A percentile compares a stretch with the other conserved stretches of the same genome.
Conservation (phyloP, 495 filamentous ascomycete genomes). For the Tuber borchii region DNA sequence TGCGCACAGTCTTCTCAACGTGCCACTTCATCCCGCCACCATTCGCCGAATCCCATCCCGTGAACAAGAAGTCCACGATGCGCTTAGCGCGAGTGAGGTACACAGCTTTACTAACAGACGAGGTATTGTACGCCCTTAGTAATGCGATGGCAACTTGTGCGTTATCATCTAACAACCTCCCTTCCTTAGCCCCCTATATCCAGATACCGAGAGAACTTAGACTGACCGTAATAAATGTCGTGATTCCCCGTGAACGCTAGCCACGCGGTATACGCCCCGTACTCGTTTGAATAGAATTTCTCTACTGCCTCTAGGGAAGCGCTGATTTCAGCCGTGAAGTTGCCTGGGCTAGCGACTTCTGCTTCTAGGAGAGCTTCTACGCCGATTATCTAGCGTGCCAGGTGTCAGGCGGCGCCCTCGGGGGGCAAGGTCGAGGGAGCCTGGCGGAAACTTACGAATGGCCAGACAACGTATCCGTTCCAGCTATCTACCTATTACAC, state of each 20-base stretch:
- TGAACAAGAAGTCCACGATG: conserved; percentile 27
- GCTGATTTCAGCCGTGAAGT: conserved; percentile 24
- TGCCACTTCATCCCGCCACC: conserved; percentile 38
- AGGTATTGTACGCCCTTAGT: conserved; percentile 29
- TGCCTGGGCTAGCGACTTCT: conserved; percentile 21
- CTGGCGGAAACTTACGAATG: conserved; percentile 17
- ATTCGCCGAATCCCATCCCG: conserved; percentile 29
- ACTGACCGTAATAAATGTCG: conserved; percentile 38
- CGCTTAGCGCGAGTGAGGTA: conserved; percentile 27
- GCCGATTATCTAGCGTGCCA: conserved; percentile 18
- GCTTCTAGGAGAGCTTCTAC: conserved; percentile 37
- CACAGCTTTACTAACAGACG: conserved; percentile 9
- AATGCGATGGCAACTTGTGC: conserved; percentile 37
- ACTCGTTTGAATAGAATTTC: conserved; percentile 23
- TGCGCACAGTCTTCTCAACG: conserved; percentile 24
- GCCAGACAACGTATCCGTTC: conserved; percentile 35
- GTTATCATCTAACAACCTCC: conserved; percentile 33
- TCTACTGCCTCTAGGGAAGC: conserved; percentile 25
- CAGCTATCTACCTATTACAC: conserved; percentile 15
- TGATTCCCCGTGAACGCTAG: conserved; percentile 22
- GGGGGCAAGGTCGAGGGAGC: not conserved
- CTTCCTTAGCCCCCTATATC: not conserved
- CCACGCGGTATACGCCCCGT: conserved; percentile 36
- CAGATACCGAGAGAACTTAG: not conserved
- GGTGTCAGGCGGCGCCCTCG: not conserved